Evolutionary conservation across 148 eudicot genomes (phyloP), one percentile per base, ranked within the genome.

Genomic region (Fagopyrum homotropicum): DNA sequence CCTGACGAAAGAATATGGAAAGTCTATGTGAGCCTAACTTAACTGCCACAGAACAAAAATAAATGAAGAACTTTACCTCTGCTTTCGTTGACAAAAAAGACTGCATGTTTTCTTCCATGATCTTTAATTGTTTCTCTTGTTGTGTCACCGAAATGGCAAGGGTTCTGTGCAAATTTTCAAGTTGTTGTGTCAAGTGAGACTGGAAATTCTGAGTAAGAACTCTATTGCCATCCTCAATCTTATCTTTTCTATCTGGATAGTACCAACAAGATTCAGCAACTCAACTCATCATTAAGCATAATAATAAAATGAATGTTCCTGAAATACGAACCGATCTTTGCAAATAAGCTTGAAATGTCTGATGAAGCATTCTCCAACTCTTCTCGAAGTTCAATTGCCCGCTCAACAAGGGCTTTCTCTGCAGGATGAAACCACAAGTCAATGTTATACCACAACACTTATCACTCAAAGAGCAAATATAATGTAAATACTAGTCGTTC

Each of bases 71-170:
- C 26, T 19, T 72, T 72, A 59, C 99, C 95, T 90, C 89, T 77
- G 90, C 82, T 85, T 96, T 96, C n/a, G 90, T 92, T 63, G 94
- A 89, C 70, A 96, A 94, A 86, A 96, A 96, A 50, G 91, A 88
- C 77, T 96, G 91, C 98, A 96, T 92, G 77, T 96, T 97, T 78
- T 92, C 98, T 88, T 92, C 97, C 94, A 96, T 92, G 76, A 82
- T 88, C 79, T 88, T 90, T 82, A 96, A 77, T 52, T 89, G 94
- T 80, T 84, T 87, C 79, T 96, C 99, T 89, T 96, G 98, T 75
- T 96, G 94, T 19, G 88, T 88, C 45, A 85, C 92, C 74, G 99
- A 92, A 76, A 88, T 80, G 75, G 97, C 89, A 77, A 96, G 89
- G 26, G 90, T 85, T 82, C 90, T 87, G 73, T 92, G 99, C 88